Conservation (phyloP, 1,284 basidiomycete species). For the Microbotryum intermedium region DNA sequence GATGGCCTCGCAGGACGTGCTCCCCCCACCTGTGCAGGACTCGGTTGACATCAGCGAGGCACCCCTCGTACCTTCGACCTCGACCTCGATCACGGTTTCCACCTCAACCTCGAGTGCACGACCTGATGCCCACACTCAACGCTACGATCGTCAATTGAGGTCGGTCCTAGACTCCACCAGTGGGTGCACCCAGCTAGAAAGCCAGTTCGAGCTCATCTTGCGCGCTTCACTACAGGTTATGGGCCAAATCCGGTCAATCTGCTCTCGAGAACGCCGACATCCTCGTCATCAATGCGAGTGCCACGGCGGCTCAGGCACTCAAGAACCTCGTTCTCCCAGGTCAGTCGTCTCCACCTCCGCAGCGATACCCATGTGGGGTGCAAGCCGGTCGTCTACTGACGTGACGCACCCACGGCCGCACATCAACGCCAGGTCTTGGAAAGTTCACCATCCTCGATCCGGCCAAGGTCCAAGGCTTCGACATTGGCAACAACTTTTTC, state of each 20-base stretch:
- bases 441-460: constrained; percentile 80
- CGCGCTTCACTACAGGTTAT: constrained; percentile 52
- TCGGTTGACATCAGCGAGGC: constrained; percentile 1
- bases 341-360: constrained; percentile 23
- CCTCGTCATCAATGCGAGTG: constrained; percentile 68
- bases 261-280: constrained; percentile 78
- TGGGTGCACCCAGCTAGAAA: not conserved
- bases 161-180: constrained; percentile 35
- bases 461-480: constrained; percentile 54
- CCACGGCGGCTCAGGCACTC: constrained; percentile 73
- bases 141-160: constrained; percentile 88
- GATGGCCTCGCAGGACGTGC: constrained; percentile 1
- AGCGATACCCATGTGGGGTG: not conserved
- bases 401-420: too few species aligned
- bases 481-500: constrained; percentile 96
- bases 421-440: constrained; percentile 53
- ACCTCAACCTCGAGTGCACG: constrained; percentile 19
- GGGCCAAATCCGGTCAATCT: constrained; percentile 89
- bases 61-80: not conserved
- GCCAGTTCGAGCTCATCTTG: not conserved
- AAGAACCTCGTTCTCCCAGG: constrained; percentile 93
- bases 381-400: too few species aligned
- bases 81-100: not conserved
- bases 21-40: constrained; percentile 20
- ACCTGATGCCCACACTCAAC: constrained; percentile 75